Evolutionary conservation across 805 yeast genomes (phyloP), one percentile per base, ranked within the genome.

Genomic region (Candida manassasensis): DNA sequence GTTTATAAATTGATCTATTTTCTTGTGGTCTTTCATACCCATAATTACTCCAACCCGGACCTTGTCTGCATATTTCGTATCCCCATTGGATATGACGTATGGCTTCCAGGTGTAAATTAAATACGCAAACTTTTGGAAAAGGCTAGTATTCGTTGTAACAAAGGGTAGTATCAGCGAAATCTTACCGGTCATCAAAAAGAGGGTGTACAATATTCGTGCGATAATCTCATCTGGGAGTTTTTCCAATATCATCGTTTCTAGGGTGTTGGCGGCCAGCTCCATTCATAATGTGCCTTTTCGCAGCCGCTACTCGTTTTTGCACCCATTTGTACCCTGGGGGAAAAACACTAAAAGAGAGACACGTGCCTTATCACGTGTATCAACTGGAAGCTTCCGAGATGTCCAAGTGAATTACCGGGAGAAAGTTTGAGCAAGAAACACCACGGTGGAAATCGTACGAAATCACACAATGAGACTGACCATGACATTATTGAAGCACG

Each of bases 401-500:
- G 9, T 24, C 12, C 27, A 24, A 24, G 13, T 30, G 19, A 19
- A 24, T 11, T 16, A 21, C 12, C 6, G 15, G 22, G 12, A 15
- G 34, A 21, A 19, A 19, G 19, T 24, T 17, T 24, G 9, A 24
- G 27, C 12, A n/a, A 11, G 14, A 24, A 24, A 11, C 12, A 24
- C 12, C 12, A 24, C 37, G 24, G 25, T 16, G 25, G n/a, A 19
- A 13, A n/a, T n/a, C n/a, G n/a, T n/a, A n/a, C n/a, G n/a, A n/a
- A n/a, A n/a, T n/a, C 12, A 36, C 18, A 22, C n/a, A 14, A 67
- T 67, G 73, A 66, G 52, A 49, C 47, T 53, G 29, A 44, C 64
- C 14, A 39, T 52, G 18, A 49, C 56, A 36, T 49, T 64, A 41
- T 51, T 63, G 36, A 57, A 64, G 45, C 72, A 75, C 53, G 67